Evolutionary conservation across 2,329 filamentous ascomycete species (phyloP).

Genomic region (Apiospora hydei): DNA sequence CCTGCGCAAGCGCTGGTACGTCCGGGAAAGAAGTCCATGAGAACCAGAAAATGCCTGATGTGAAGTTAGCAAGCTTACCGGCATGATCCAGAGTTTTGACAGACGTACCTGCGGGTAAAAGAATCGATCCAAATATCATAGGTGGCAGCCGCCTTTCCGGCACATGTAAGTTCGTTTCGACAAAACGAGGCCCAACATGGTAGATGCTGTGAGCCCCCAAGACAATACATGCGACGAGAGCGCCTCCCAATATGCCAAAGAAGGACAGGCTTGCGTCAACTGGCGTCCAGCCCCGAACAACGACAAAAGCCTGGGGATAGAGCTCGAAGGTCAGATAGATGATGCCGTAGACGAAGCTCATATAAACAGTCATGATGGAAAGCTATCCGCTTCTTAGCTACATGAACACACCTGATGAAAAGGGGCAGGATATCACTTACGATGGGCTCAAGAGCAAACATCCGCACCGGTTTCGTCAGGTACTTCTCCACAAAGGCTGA

Average conservation of each 20-base stretch:
- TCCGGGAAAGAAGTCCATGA: not conserved
- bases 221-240: not conserved
- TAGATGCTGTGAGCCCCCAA: not conserved
- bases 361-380: not conserved
- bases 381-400: not conserved
- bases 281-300: not conserved
- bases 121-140: not conserved
- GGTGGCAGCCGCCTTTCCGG: not conserved
- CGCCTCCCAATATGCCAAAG: not conserved
- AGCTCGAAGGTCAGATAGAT: not conserved
- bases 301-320: not conserved
- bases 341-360: slow-evolving; percentile 6
- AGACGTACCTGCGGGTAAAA: not conserved
- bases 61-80: not conserved
- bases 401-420: not conserved
- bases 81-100: not conserved
- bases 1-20: not conserved
- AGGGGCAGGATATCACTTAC: not conserved
- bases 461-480: not conserved
- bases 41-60: not conserved
- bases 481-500: not conserved
- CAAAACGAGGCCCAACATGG: not conserved
- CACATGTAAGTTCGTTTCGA: not conserved
- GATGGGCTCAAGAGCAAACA: not conserved
- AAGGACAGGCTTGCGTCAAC: not conserved